Evolutionary conservation across 2,329 filamentous ascomycete genomes (phyloP), one percentile per base, ranked within the genome.

Genomic region (Ophiostoma tasmaniense): DNA sequence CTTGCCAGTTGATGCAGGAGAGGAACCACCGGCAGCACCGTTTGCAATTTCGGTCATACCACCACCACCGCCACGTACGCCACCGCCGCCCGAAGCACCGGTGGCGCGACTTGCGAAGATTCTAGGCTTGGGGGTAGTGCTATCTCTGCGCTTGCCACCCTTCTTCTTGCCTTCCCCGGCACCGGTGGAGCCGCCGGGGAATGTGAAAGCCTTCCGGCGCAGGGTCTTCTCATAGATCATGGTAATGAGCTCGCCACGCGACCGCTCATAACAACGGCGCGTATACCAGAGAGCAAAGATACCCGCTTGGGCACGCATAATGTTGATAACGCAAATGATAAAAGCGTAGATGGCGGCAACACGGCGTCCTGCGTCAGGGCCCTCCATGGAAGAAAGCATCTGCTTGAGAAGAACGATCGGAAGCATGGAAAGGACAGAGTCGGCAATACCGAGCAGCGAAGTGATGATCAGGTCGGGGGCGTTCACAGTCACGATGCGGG

Each of bases 231-330:
- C 79, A 68, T 86, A 84, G 66, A 82, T 81, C 70, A 87, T 76
- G 30, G 90, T 93, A 70, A 94, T 90, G 84, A 94, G 87, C 78
- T 96, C 92, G 4, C 93, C 93, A 65, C 93, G 83, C 5, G 90
- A 92, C 70, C 93, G 82, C 77, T 97, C 93, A 73, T 97, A 97
- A 35, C 87, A 87, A 70, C 93, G 87, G 72, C 93, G 86, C n/a
- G 88, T 87, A 75, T 90, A 96, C 93, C 93, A 97, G 0, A 92
- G 80, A 30, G 81, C 86, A 73, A 93, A 86, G 0, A 93, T 87
- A 5, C 83, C 83, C 0, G 85, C 85, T 73, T 94, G 91, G 0
- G 85, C 82, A 10, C 84, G 83, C 7, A 89, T 74, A 1, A 92
- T 78, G 42, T 90, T 84, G 3, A 87, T 78, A 1, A 84, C 74